Percentiles rank a stretch among this genome's conserved stretches.
Evolutionary conservation across 2,329 filamentous ascomycete species (phyloP).

Genomic region (Coniochaeta sp.): DNA sequence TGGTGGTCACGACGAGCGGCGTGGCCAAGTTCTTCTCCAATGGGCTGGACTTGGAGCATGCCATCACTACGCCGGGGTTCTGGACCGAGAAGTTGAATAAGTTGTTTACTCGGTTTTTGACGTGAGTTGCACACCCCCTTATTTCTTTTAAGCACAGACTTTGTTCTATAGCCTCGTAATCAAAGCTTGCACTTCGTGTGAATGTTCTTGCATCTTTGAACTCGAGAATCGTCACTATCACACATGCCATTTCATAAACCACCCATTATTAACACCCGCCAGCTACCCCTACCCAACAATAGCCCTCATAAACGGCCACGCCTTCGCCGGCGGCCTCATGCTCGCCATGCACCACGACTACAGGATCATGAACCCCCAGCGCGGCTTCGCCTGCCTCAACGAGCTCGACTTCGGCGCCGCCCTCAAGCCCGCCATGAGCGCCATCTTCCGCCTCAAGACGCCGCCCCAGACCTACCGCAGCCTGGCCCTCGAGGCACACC

Average conservation of each 20-base stretch:
- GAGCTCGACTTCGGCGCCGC: constrained; percentile 74
- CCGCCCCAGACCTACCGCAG: constrained; percentile 48
- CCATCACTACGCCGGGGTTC: constrained; percentile 51
- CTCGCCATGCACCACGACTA: constrained; percentile 78
- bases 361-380: constrained; percentile 62
- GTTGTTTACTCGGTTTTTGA: constrained; percentile 58
- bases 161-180: constrained; percentile 6
- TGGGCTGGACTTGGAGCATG: constrained; percentile 69
- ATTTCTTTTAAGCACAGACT: too few species aligned
- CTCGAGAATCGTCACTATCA: too few species aligned
- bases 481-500: constrained; percentile 66
- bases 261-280: background rate
- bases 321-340: constrained; percentile 79
- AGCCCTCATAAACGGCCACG: constrained; percentile 72
- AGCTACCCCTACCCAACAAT: constrained; percentile 73
- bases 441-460: constrained; percentile 67
- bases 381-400: constrained; percentile 74
- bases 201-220: too few species aligned
- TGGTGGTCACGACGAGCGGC: constrained; percentile 68
- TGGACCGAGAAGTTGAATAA: constrained; percentile 53
- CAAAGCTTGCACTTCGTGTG: background rate
- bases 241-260: too few species aligned
- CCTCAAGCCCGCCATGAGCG: constrained; percentile 67
- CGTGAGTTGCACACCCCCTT: too few species aligned
- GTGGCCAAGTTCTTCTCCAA: constrained; percentile 79